Base-by-base conservation (phyloP, 2,329 filamentous ascomycete species). In the Beauveria scarabaeidicola region DNA sequence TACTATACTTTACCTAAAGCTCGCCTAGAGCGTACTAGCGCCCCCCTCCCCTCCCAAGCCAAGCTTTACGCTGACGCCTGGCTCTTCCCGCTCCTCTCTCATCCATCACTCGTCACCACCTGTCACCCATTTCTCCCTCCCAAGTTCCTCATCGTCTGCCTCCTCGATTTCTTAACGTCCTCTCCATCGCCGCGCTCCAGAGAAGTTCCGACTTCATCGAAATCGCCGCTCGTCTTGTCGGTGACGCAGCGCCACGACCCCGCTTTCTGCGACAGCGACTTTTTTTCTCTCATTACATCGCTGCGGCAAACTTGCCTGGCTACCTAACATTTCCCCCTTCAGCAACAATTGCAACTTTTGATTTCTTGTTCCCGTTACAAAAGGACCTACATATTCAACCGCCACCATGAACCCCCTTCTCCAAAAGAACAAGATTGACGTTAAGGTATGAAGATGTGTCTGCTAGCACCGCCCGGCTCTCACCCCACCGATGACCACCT, bases 351-450 rank as follows among this genome's bases (percentile, higher is more conserved):
- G 9, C 19, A 6, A 36, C 11, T 4, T 15, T 15, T 15, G 5
- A 2, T 29, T 44, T 21, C 19, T 53, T 29, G n/a, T 10, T 23
- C 6, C 1, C 23, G 9, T 36, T 10, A 27, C 25, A 13, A 32
- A 15, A 23, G 27, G 41, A 29, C 32, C 11, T 36, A 36, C 13
- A 55, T n/a, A n/a, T 17, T 10, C 8, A 15, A 54, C 63, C 75
- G 38, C 36, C 36, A 80, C 68, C 65, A 95, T 97, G 91, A 97
- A 97, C 75, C 93, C 93, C 68, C 91, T 92, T 75, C 91, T 92
- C 75, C 90, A 97, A 82, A 92, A 96, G 83, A 97, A 97, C 83
- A 97, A 99, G 82, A 83, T 97, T 70, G 94, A 99, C 77, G 83
- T 97, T 77, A 92, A 84, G 81, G 94, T 97, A 79, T 79, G 90